Base-by-base conservation (phyloP, 176 grass and related monocot genomes). In the Neostapfia colusana region DNA sequence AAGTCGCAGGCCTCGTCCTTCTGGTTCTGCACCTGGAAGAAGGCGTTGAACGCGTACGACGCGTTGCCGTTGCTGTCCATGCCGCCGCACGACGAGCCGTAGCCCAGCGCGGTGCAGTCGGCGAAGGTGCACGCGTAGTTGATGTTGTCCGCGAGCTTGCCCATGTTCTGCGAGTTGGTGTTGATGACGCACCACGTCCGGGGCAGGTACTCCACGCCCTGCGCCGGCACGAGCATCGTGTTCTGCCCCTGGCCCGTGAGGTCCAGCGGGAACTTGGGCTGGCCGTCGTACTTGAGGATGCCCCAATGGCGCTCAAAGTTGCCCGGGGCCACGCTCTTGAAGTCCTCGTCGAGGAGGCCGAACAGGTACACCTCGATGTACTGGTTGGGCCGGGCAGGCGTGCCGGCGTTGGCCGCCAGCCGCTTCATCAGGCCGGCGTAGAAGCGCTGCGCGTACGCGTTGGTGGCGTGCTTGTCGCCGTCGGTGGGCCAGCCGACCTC, bases 401-500 rank as follows among this genome's bases (percentile, higher is more conserved):
- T 97, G 64, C 94, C 94, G 3, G 23, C 14, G 81, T 91, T 93
- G 37, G 75, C 63, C 5, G 86, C 74, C 15, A 97, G 88, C 1
- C 84, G 81, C 49, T 43, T 45, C 1, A 93, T 62, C 1, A 97
- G 86, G 25, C 94, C 94, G 38, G 40, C 56, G 88, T 93, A 97
- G 91, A 97, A 97, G 7, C 94, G 82, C 79, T 97, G 88, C 16
- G 94, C 94, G 65, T 82, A 79, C 2, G 55, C 36, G 59, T 14
- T 17, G 31, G 77, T 86, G 45, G 94, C 94, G 81, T 88, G 86
- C 69, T 79, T 77, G 88, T 97, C 86, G 38, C 94, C 94, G 65
- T 97, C 88, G 0, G 94, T 97, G 31, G 94, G 94, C 94, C 94
- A 97, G 21, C 94, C 91, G 16, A 97, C 94, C 88, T 97, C 94